These are phyloP conservation scores for Rhododendron ferrugineum DNA, from an alignment of 148 eudicot species.

Conservation along the genomic window DNA sequence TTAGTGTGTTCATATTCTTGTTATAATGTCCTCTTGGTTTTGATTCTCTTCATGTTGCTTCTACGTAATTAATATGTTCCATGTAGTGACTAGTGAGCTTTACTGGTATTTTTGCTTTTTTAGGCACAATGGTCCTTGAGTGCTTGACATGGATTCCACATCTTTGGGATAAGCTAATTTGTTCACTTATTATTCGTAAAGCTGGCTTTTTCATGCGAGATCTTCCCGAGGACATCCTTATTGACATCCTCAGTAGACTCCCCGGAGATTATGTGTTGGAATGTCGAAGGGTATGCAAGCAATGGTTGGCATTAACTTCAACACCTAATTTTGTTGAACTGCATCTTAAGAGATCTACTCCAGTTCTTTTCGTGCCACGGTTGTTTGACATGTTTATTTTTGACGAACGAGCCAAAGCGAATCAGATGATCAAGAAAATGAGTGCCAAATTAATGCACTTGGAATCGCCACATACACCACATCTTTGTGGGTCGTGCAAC, in stretches of 20 bases:
- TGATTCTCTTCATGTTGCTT: not conserved
- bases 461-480: not conserved
- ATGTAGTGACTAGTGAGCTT: not conserved
- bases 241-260: not conserved
- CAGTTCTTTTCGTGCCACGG: not conserved
- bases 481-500: not conserved
- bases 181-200: not conserved
- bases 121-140: not conserved
- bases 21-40: not conserved
- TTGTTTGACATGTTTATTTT: not conserved
- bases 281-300: not conserved
- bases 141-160: slow-evolving; percentile 2
- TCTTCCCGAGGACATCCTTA: not conserved
- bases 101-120: not conserved
- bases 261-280: not conserved
- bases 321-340: not conserved
- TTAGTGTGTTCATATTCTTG: not conserved
- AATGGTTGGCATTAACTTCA: not conserved
- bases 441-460: not conserved
- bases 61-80: not conserved
- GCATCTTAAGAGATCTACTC: not conserved
- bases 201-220: not conserved
- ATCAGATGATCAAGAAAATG: not conserved
- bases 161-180: not conserved
- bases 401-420: not conserved